Base-by-base conservation (phyloP, 2,329 filamentous ascomycete species). In the Exutisphaerella laricina region DNA sequence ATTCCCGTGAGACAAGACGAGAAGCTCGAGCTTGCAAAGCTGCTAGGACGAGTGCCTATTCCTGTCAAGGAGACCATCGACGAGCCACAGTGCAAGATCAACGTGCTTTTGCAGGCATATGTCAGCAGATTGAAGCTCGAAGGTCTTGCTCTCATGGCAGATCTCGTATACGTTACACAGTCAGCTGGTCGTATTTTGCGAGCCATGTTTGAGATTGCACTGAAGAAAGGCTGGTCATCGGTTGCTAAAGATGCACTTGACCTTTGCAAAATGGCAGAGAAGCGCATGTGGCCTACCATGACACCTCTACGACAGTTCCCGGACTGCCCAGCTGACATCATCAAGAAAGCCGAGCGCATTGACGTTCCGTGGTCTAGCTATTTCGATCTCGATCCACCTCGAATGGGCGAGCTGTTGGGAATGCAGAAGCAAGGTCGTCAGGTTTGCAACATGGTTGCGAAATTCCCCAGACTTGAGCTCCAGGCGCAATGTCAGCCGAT, bases 271-370 rank as follows among this genome's bases (percentile, higher is more conserved):
- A 97, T 95, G 88, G 92, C 90, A 0, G 92, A 98, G 71, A 95
- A 95, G 74, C 79, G 94, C 37, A 98, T 98, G 94, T 98, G 92
- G 92, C 89, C 90, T 10, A 97, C 90, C 4, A 98, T 97, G 92
- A 87, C 88, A 26, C 92, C 94, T 8, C 73, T 98, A 22, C 80
- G 92, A 41, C 92, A 98, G 60, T 98, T 98, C 61, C 79, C 84
- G 3, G 70, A 72, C 28, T 95, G 88, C 59, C 81, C 89, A 3
- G 74, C 80, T 29, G 90, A 97, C 45, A 86, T 97, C 40, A 72
- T 97, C 36, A 82, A 87, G 54, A 97, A 97, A 68, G 84, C 89
- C 3, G 92, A 98, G 70, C 79, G 89, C 54, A 94, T 97, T 48
- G 89, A 96, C 55, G 89, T 97, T 14, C 82, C 86, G 1, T 98